A percentile compares a stretch with the other conserved stretches of the same genome.
These are phyloP conservation scores for Phaeosphaeria sp. DNA, from an alignment of 2,329 filamentous ascomycete genomes.

Conservation along the genomic window DNA sequence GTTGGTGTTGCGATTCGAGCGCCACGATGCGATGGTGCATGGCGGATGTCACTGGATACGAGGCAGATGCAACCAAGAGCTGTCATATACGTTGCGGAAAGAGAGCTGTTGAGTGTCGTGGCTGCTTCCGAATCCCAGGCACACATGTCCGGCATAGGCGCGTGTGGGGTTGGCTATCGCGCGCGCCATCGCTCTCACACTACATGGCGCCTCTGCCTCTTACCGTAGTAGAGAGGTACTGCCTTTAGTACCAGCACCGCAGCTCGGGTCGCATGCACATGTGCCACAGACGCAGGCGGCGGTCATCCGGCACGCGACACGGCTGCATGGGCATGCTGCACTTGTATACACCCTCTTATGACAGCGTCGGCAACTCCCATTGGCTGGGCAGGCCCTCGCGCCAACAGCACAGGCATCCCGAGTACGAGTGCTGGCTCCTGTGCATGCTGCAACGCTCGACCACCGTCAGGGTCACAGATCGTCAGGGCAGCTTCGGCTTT, in stretches of 20 bases:
- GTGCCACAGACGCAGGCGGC: not conserved
- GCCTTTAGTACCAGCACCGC: not conserved
- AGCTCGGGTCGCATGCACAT: not conserved
- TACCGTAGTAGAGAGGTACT: not conserved
- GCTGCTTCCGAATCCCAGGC: not conserved
- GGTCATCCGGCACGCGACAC: not conserved
- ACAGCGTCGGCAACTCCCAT: conserved; percentile 21
- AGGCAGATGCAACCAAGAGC: not conserved
- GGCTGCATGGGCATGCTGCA: too few relatives aligned
- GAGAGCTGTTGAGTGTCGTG: not conserved
- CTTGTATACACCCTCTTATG: conserved; percentile 7
- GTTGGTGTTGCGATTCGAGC: conserved; percentile 53
- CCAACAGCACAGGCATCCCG: conserved; percentile 8
- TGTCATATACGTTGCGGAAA: not conserved
- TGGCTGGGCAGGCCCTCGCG: conserved; percentile 11
- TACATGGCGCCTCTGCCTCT: too few relatives aligned
- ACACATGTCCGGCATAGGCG: not conserved
- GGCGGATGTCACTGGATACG: not conserved
- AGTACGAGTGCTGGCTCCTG: conserved; percentile 4
- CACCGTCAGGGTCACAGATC: not conserved
- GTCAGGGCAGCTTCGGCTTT: conserved; percentile 3
- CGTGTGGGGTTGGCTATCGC: not conserved
- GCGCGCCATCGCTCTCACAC: not conserved
- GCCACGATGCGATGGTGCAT: conserved; percentile 50
- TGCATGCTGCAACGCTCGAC: not conserved